phyloP scores from a whole-genome alignment of 805 yeast species.

The Jamesozyma rosinii region DNA sequence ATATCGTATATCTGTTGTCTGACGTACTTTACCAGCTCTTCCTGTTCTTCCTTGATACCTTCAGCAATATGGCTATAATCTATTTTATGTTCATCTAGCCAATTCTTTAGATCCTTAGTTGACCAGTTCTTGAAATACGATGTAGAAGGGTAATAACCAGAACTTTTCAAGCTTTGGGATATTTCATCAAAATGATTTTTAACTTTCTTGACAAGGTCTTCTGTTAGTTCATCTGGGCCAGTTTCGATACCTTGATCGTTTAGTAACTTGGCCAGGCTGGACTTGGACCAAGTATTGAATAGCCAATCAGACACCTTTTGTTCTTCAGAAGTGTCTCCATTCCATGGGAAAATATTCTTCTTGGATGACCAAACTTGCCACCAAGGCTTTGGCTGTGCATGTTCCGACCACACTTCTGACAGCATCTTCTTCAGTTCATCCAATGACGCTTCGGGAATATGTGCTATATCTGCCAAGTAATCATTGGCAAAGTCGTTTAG shows the following conservation, averaged over 20 bases:
- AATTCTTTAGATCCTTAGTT: conserved; percentile 35
- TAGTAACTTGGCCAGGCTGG: conserved; percentile 44
- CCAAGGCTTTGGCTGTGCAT: conserved; percentile 23
- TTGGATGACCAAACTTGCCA: conserved; percentile 25
- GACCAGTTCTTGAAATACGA: conserved; percentile 39
- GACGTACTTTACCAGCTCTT: conserved; percentile 38
- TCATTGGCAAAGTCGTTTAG: conserved; percentile 31
- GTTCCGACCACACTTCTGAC: conserved; percentile 14
- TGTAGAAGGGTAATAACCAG: conserved; percentile 42
- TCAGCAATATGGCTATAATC: conserved; percentile 20
- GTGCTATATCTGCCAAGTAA: conserved; percentile 16
- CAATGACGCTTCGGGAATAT: conserved; percentile 11
- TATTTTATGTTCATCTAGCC: conserved; percentile 42
- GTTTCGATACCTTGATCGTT: conserved; percentile 35
- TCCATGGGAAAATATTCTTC: conserved; percentile 5
- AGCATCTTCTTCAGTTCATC: conserved; percentile 22
- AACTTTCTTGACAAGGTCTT: conserved; percentile 39
- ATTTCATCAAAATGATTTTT: conserved; percentile 37
- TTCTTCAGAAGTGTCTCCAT: conserved; percentile 9
- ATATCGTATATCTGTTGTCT: conserved; percentile 35
- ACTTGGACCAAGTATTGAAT: conserved; percentile 46
- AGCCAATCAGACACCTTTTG: conserved; percentile 34
- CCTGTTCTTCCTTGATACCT: conserved; percentile 29
- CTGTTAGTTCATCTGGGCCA: conserved; percentile 34
- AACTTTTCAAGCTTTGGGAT: conserved; percentile 29